phyloP scores from a whole-genome alignment of 495 filamentous ascomycete species.

The Neurospora sp. region DNA sequence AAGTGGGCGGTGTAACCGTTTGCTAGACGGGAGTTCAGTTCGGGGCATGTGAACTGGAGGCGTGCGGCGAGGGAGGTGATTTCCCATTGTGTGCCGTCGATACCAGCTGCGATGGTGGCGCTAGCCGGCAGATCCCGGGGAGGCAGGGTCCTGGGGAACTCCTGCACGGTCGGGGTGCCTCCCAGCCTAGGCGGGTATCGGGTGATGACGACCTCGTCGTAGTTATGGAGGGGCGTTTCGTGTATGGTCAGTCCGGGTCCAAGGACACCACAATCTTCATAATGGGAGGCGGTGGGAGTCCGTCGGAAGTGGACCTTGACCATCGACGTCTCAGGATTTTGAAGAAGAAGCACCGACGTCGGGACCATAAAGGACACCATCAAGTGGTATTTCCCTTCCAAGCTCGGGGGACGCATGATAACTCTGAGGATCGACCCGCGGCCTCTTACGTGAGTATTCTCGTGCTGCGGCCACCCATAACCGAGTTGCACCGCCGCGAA shows the following conservation, averaged over 20 bases:
- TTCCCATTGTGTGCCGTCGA: too few species aligned
- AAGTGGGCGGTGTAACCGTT: background rate
- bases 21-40: background rate
- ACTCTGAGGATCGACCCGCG: constrained; percentile 18
- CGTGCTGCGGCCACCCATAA: constrained; percentile 17
- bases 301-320: constrained; percentile 15
- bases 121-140: background rate
- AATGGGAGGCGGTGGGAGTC: background rate
- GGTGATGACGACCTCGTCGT: constrained; percentile 23
- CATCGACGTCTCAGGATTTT: constrained; percentile 9
- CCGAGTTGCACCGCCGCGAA: constrained; percentile 22
- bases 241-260: constrained; percentile 13
- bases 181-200: constrained; percentile 6
- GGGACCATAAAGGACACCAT: constrained; percentile 28
- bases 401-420: constrained; percentile 18
- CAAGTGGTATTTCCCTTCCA: constrained; percentile 23
- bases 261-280: background rate
- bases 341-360: constrained; percentile 18
- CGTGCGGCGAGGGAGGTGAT: constrained; percentile 7
- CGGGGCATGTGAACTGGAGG: background rate
- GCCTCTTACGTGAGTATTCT: constrained; percentile 10
- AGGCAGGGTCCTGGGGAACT: background rate
- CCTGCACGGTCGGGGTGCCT: background rate
- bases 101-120: background rate
- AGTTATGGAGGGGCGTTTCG: constrained; percentile 14